phyloP scores from a whole-genome alignment of 805 yeast species.

The Ogataea zsoltii region DNA sequence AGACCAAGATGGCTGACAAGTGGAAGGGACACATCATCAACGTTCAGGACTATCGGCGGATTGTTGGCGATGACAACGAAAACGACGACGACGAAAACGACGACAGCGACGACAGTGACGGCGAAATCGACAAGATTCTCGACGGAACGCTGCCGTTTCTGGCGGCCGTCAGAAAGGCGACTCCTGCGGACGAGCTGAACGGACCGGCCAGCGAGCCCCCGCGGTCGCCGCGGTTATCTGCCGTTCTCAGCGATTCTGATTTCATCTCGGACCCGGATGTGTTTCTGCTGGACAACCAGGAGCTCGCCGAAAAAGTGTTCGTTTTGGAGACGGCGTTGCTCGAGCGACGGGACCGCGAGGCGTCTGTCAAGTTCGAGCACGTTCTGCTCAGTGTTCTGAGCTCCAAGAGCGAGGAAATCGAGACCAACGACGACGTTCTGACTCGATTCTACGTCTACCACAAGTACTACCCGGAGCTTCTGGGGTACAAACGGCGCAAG shows the following conservation, averaged over 20 bases:
- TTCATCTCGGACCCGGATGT: slow-evolving; percentile 4
- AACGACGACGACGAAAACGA: background rate
- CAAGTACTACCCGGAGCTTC: slow-evolving; percentile 18
- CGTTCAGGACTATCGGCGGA: slow-evolving; percentile 6
- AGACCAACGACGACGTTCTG: slow-evolving; percentile 19
- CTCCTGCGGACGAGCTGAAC: slow-evolving; percentile 10
- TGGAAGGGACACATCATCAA: slow-evolving; percentile 8
- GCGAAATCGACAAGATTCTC: slow-evolving; percentile 11
- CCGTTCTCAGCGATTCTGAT: background rate
- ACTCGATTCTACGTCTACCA: slow-evolving; percentile 14
- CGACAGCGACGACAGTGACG: slow-evolving; percentile 15
- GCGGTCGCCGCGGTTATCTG: too few species aligned
- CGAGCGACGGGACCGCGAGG: slow-evolving; percentile 25
- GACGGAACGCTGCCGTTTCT: slow-evolving; percentile 16
- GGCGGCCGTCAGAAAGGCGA: slow-evolving; percentile 15
- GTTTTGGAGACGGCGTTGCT: slow-evolving; percentile 26
- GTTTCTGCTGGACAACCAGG: slow-evolving; percentile 1
- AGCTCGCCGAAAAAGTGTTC: slow-evolving; percentile 18
- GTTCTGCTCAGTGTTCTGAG: slow-evolving; percentile 24
- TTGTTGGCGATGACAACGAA: background rate
- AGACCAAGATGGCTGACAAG: background rate
- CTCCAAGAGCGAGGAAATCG: slow-evolving; percentile 19
- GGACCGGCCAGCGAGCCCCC: background rate
- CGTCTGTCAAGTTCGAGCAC: slow-evolving; percentile 29
- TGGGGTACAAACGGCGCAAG: slow-evolving; percentile 11